Base-by-base conservation (phyloP, 78 protist genomes). In the Dictyostelium capitatum region DNA sequence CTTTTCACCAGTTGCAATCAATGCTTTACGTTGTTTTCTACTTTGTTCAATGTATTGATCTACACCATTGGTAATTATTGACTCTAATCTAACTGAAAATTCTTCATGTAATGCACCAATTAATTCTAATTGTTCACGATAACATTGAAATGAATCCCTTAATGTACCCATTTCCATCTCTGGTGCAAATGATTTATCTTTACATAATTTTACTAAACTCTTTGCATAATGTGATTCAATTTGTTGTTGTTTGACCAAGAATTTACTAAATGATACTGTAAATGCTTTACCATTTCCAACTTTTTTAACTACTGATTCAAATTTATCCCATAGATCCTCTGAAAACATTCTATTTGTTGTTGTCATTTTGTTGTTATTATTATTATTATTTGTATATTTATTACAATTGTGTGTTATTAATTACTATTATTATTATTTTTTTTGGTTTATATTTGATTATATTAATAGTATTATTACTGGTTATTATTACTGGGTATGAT, bases 291-390 rank as follows among this genome's bases (percentile, higher is more conserved):
- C 93, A 87, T 87, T 87, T 51, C 78, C 93, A 20, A 87, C 93
- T 53, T 87, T 87, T 77, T 87, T 87, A n/a, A 77, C 84, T 1
- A 87, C 93, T 37, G 83, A 80, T 51, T 87, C 93, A 64, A 87
- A 87, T 51, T 87, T 87, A 77, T 87, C 93, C 91, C 91, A 87
- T 37, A 87, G 70, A 78, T 87, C 93, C n/a, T 87, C 93, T 30
- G 93, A 87, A 56, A 87, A 87, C 19, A 46, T 53, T 62, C 79
- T 87, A 30, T 67, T 50, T 78, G 28, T 28, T 51, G 82, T 37
- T 37, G 43, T 37, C 43, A 37, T 37, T 37, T 37, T 37, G 43
- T 37, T 37, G n/a, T n/a, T n/a, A n/a, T n/a, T n/a, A n/a, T n/a
- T n/a, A n/a, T n/a, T n/a, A n/a, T n/a, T n/a, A n/a, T n/a, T n/a